phyloP scores from a whole-genome alignment of 2,329 filamentous ascomycete genomes.

The Xenoacremonium recifei region DNA sequence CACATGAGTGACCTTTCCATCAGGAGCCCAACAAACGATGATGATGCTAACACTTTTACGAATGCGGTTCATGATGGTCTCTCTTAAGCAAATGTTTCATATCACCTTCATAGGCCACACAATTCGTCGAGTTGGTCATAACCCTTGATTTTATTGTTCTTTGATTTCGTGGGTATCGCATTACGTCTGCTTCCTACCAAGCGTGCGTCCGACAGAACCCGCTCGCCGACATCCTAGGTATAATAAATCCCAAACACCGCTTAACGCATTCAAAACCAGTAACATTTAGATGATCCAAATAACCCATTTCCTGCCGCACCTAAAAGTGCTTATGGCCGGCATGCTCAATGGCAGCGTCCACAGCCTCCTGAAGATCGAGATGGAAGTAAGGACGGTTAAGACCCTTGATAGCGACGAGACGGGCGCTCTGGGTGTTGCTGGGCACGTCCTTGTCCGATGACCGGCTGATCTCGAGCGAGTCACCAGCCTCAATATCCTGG shows the following conservation, averaged over 20 bases:
- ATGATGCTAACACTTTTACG: too few species aligned
- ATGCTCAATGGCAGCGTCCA: constrained; percentile 42
- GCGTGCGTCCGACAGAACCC: too few species aligned
- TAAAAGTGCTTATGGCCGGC: constrained; percentile 29
- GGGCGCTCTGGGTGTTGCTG: constrained; percentile 26
- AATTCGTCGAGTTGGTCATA: too few species aligned
- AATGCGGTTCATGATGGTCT: too few species aligned
- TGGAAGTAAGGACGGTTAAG: constrained; percentile 53
- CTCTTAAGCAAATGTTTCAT: too few species aligned
- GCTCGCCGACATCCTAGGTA: too few species aligned
- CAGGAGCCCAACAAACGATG: too few species aligned
- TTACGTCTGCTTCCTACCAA: too few species aligned
- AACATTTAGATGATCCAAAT: not conserved
- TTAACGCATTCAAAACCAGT: not conserved
- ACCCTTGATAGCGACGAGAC: constrained; percentile 40
- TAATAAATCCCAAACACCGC: constrained; percentile 7
- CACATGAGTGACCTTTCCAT: too few species aligned
- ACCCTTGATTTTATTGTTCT: too few species aligned
- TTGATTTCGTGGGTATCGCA: too few species aligned
- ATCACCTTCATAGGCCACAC: too few species aligned
- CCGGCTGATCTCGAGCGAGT: constrained; percentile 18
- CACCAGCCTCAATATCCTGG: constrained; percentile 29
- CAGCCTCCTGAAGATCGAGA: constrained; percentile 48
- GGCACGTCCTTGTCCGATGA: constrained; percentile 27
- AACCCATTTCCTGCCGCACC: constrained; percentile 4